These are phyloP conservation scores for Pseudogymnoascus sp. DNA, from an alignment of 2,329 filamentous ascomycete genomes.

Conservation along the genomic window DNA sequence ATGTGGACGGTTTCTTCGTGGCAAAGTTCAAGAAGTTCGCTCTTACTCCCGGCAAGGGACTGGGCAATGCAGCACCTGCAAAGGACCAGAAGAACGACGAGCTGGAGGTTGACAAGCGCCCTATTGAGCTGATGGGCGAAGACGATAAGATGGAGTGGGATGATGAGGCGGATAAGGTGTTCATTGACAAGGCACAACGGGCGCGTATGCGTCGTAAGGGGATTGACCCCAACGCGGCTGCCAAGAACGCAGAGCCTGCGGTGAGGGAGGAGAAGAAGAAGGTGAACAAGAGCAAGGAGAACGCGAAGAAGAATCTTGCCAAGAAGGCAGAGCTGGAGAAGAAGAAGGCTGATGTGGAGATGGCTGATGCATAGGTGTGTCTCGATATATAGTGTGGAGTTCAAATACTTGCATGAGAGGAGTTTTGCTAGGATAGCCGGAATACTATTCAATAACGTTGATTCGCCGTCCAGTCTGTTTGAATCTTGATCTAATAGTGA, in stretches of 20 bases:
- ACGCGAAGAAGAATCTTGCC: constrained; percentile 10
- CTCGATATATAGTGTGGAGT: constrained; percentile 1
- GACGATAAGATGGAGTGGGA: constrained; percentile 66
- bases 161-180: constrained; percentile 62
- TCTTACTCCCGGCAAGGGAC: constrained; percentile 53
- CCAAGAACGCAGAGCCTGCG: constrained; percentile 9
- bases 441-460: not conserved
- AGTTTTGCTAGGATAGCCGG: constrained; percentile 8
- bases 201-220: constrained; percentile 68
- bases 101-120: constrained; percentile 58
- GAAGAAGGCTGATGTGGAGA: constrained; percentile 1
- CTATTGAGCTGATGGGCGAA: constrained; percentile 42
- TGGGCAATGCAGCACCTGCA: constrained; percentile 22
- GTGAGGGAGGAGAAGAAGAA: constrained; percentile 19
- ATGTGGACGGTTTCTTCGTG: constrained; percentile 97
- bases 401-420: not conserved
- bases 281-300: constrained; percentile 20
- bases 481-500: no score
- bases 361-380: constrained; percentile 1
- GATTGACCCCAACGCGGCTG: constrained; percentile 48
- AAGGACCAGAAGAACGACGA: constrained; percentile 36
- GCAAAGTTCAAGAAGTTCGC: constrained; percentile 93
- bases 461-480: not conserved
- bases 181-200: constrained; percentile 65
- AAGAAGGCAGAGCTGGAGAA: constrained; percentile 9